Conservation (phyloP, 208 protist genomes). For the Sergeia podlipaevii region DNA sequence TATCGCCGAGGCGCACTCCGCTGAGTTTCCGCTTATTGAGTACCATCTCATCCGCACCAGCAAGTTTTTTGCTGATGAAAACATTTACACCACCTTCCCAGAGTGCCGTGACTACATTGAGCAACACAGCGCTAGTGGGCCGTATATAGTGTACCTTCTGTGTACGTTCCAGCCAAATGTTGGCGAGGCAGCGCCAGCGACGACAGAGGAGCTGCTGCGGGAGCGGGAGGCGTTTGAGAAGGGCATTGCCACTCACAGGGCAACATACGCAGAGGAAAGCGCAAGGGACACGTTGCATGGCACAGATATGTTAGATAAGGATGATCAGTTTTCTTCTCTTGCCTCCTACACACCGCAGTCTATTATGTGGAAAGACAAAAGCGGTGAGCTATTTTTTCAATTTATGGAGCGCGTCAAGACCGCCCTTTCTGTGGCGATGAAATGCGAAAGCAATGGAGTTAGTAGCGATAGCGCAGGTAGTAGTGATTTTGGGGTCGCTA, state of each 20-base stretch:
- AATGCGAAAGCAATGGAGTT: background rate
- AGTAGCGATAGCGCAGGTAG: background rate
- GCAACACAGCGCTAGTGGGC: background rate
- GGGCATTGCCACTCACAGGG: background rate
- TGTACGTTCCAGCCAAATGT: constrained; percentile 40
- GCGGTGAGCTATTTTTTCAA: constrained; percentile 34
- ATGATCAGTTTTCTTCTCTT: constrained; percentile 22
- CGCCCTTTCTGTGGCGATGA: constrained; percentile 1
- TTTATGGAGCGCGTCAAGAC: constrained; percentile 22
- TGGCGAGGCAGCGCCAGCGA: constrained; percentile 15
- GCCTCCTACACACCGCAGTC: constrained; percentile 24
- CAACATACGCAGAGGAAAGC: background rate
- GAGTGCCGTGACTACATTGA: constrained; percentile 4
- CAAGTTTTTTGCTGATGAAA: constrained; percentile 32
- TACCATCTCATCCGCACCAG: constrained; percentile 22
- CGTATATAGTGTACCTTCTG: constrained; percentile 19
- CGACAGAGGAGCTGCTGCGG: constrained; percentile 16
- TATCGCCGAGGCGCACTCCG: constrained; percentile 2
- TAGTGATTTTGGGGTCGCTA: background rate
- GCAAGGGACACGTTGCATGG: background rate
- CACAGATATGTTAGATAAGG: too few species aligned
- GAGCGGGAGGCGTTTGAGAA: constrained; percentile 11
- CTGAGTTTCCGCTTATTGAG: constrained; percentile 18
- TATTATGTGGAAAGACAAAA: constrained; percentile 41
- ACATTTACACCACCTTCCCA: constrained; percentile 42